Percentiles rank a stretch among this genome's conserved stretches.
Evolutionary conservation across 2,329 filamentous ascomycete genomes (phyloP).

Genomic region (Botrytis fragariae): DNA sequence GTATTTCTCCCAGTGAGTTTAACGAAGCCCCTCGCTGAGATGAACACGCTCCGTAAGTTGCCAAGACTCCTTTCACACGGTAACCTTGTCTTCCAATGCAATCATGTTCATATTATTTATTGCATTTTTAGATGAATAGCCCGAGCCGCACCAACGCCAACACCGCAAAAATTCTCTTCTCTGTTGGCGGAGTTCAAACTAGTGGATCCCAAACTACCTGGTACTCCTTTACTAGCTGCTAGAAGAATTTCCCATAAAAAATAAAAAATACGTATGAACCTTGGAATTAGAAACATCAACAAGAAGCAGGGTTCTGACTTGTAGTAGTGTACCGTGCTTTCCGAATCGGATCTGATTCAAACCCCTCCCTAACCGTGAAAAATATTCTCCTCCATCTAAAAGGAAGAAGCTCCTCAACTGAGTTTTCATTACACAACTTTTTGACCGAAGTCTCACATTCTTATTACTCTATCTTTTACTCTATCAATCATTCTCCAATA

Average conservation of each 20-base stretch:
- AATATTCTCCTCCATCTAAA: slow-evolving; percentile 20
- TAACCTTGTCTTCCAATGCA: slow-evolving; percentile 1
- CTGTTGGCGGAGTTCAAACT: background rate
- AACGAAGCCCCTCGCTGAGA: background rate
- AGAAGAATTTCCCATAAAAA: background rate
- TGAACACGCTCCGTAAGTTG: background rate
- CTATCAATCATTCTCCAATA: slow-evolving; percentile 8
- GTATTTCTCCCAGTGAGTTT: background rate
- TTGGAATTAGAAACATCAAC: slow-evolving; percentile 3
- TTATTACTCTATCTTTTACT: slow-evolving; percentile 21
- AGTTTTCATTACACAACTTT: slow-evolving; percentile 23
- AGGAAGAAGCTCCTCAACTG: slow-evolving; percentile 20
- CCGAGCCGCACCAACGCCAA: slow-evolving; percentile 21
- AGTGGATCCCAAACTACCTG: slow-evolving; percentile 14
- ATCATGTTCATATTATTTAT: background rate
- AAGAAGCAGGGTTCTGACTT: background rate
- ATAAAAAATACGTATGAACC: background rate
- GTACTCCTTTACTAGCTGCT: background rate
- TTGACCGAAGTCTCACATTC: slow-evolving; percentile 21
- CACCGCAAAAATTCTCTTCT: slow-evolving; percentile 2
- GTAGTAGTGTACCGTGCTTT: slow-evolving; percentile 8
- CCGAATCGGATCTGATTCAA: slow-evolving; percentile 8
- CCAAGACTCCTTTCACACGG: background rate
- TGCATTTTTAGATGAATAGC: slow-evolving; percentile 9
- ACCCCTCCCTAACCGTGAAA: slow-evolving; percentile 10